These are phyloP conservation scores for Glycyrrhiza uralensis DNA, from an alignment of 306 rosid species.

Conservation along the genomic window DNA sequence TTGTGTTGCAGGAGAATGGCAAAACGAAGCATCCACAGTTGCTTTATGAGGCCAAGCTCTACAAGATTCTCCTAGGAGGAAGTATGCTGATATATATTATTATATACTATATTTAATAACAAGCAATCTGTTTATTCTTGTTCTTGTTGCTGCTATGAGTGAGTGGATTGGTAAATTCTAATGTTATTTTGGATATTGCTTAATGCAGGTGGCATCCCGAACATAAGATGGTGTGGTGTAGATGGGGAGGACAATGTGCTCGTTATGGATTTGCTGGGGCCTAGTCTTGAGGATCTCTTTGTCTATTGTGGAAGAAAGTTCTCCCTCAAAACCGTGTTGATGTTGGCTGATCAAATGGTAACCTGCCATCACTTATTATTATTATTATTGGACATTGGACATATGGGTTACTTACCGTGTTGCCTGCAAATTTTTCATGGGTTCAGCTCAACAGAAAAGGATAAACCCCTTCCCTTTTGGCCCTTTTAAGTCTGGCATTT, in stretches of 20 bases:
- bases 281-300: conserved; percentile 64
- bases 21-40: conserved; percentile 94
- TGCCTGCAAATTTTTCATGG: not conserved
- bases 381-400: not conserved
- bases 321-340: conserved; percentile 50
- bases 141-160: not conserved
- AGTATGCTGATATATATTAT: conserved; percentile 46
- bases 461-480: no score
- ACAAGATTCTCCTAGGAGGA: conserved; percentile 93
- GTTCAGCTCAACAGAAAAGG: not conserved
- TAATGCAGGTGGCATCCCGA: conserved; percentile 51
- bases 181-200: not conserved
- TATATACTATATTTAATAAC: no score
- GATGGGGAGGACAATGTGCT: conserved; percentile 55
- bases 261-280: conserved; percentile 60
- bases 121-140: not conserved
- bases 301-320: conserved; percentile 60
- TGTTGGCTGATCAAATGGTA: conserved; percentile 71
- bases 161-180: not conserved
- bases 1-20: conserved; percentile 66
- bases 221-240: conserved; percentile 52
- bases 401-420: not conserved
- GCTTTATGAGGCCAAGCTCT: conserved; percentile 90
- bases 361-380: not conserved
- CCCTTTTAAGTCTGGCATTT: no score